phyloP scores from a whole-genome alignment of 2,329 filamentous ascomycete genomes.

The Exophiala sideris region DNA sequence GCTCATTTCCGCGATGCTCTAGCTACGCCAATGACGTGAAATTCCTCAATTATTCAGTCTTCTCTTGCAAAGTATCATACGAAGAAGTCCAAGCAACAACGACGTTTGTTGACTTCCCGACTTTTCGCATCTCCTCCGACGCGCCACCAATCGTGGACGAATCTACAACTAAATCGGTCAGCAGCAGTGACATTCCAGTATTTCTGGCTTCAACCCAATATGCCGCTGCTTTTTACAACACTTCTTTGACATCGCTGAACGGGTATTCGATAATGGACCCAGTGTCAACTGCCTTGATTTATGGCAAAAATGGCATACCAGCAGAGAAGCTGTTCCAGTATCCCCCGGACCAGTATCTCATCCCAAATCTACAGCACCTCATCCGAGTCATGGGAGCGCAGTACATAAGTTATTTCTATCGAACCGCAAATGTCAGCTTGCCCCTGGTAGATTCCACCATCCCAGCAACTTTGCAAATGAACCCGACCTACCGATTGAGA shows the following conservation, averaged over 20 bases:
- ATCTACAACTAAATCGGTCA: neutral
- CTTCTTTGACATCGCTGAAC: neutral
- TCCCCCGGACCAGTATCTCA: neutral
- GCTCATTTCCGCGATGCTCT: no score
- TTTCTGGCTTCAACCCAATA: neutral
- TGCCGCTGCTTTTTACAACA: neutral
- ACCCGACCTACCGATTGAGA: neutral
- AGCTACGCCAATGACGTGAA: neutral
- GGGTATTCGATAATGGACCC: neutral
- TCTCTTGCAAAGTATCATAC: neutral
- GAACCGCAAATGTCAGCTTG: neutral
- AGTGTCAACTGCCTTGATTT: neutral
- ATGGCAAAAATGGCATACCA: no score
- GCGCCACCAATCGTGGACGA: neutral
- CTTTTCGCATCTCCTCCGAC: neutral
- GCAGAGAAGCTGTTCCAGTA: neutral
- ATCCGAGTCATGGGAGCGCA: neutral
- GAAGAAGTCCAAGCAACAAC: neutral
- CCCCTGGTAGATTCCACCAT: neutral
- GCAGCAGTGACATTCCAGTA: neutral
- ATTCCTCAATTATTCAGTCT: neutral
- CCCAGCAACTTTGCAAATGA: conserved; percentile 1
- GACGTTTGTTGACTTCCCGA: neutral
- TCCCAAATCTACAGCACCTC: neutral
- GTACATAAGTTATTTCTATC: conserved; percentile 4